A percentile compares a stretch with the other conserved stretches of the same genome.
Conservation (phyloP, 257 asterid genomes). For the Lavandula angustifolia region DNA sequence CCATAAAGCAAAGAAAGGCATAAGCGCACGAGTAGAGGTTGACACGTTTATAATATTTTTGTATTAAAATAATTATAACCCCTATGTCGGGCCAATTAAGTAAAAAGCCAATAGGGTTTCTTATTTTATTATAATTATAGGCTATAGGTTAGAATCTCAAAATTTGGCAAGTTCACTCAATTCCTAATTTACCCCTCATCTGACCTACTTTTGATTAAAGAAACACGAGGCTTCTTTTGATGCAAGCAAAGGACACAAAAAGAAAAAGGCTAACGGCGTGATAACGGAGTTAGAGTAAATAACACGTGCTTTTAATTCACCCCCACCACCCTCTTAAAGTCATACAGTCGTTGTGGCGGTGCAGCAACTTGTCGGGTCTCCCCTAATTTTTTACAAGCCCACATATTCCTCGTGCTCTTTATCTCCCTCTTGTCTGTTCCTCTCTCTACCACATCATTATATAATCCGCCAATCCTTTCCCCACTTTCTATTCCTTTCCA, state of each 20-base stretch:
- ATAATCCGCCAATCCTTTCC: conserved; percentile 23
- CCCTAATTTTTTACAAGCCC: conserved; percentile 27
- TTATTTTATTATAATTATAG: not conserved
- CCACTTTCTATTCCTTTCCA: not conserved
- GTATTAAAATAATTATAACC: not conserved
- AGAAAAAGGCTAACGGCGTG: conserved; percentile 25
- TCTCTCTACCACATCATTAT: conserved; percentile 11
- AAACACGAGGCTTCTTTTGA: conserved; percentile 14
- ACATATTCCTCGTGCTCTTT: conserved; percentile 62
- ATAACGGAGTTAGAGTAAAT: conserved; percentile 29
- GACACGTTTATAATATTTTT: not conserved
- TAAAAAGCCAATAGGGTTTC: not conserved
- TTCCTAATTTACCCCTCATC: conserved; percentile 21
- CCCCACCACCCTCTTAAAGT: not conserved
- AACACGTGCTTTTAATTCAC: conserved; percentile 49
- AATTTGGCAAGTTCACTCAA: conserved; percentile 6
- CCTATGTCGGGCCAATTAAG: not conserved
- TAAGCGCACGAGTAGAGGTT: not conserved
- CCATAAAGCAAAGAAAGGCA: not conserved
- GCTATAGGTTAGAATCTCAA: not conserved
- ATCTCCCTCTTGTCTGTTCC: not conserved
- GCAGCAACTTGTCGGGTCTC: conserved; percentile 10
- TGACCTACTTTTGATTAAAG: not conserved
- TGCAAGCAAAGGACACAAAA: not conserved
- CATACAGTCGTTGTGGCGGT: conserved; percentile 15